These are phyloP conservation scores for Tulasnella sp. DNA, from an alignment of 768 basidiomycete genomes.

Conservation along the genomic window DNA sequence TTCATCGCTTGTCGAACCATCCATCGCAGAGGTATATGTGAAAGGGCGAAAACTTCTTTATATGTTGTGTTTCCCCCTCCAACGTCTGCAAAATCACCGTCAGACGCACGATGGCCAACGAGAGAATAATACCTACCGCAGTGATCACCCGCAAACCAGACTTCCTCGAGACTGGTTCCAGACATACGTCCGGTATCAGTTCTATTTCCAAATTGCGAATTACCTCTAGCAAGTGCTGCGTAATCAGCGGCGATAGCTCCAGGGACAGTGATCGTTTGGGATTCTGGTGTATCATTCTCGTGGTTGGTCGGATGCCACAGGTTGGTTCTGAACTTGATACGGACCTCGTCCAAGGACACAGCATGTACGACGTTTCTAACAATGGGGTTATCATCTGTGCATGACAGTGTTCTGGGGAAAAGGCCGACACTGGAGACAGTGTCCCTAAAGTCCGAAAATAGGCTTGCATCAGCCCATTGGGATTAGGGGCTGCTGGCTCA, in stretches of 20 bases:
- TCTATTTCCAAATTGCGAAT: neutral
- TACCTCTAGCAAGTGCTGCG: neutral
- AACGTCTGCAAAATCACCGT: neutral
- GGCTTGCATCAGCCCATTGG: neutral
- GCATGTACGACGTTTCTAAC: slow-evolving; percentile 23
- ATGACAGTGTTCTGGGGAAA: slow-evolving; percentile 5
- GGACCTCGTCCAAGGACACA: slow-evolving; percentile 22
- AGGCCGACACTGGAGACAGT: slow-evolving; percentile 10
- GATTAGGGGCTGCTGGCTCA: neutral
- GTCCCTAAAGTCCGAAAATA: neutral
- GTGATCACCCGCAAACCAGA: slow-evolving; percentile 16
- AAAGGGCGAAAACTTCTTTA: slow-evolving; percentile 5
- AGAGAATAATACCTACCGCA: neutral
- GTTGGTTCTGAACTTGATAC: slow-evolving; percentile 20
- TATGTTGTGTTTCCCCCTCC: slow-evolving; percentile 11
- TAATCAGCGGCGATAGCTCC: neutral
- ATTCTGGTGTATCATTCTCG: neutral
- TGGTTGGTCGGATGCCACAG: neutral
- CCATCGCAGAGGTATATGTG: slow-evolving; percentile 19
- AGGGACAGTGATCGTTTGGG: neutral
- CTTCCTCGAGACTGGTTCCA: slow-evolving; percentile 3
- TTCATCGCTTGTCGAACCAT: slow-evolving; percentile 21
- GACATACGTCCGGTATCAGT: neutral
- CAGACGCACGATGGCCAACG: neutral
- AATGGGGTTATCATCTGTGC: neutral